Base-by-base conservation (phyloP, 2,329 filamentous ascomycete species). In the Beauveria asiatica region DNA sequence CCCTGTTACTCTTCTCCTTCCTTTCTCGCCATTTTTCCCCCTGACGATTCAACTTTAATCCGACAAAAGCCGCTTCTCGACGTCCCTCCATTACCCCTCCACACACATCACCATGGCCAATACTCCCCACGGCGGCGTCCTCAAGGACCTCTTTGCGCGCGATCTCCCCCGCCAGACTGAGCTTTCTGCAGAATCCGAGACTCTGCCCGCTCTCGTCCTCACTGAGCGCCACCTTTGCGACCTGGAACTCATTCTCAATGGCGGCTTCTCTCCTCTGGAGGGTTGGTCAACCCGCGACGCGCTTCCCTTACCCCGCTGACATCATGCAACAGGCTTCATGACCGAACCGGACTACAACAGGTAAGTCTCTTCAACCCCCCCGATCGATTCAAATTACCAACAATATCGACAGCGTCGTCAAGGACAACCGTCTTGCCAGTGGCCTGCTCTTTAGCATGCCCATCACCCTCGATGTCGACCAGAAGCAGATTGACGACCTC, bases 181-280 rank as follows among this genome's bases (percentile, higher is more conserved):
- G 79, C 88, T 99, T 64, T 79, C 80, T 60, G 84, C 83, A 51
- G 94, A 99, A 79, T 89, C 93, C 46, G 92, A 96, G 81, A 87
- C 73, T 37, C 86, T 97, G 50, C 90, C 92, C 42, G 89, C 93
- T 42, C 82, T 99, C 67, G 79, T 88, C 62, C 86, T 99, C 67
- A 89, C 84, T 56, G 94, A 99, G 83, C 87, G 94, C 70, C 94
- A 99, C 78, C 86, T 99, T 54, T 99, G 94, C 78, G 94, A 99
- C 82, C 83, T 99, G 67, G 94, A 99, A 78, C 79, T 99, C 76
- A 92, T 99, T 71, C 86, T 99, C 75, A 97, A 92, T 76, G 94
- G 94, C 73, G 94, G 94, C 66, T 99, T 99, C 81, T 97, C 92
- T 65, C 94, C 94, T 62, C 85, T 99, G 45, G 93, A 99, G 85